Conservation (phyloP, 257 asterid genomes). For the Catharanthus roseus region DNA sequence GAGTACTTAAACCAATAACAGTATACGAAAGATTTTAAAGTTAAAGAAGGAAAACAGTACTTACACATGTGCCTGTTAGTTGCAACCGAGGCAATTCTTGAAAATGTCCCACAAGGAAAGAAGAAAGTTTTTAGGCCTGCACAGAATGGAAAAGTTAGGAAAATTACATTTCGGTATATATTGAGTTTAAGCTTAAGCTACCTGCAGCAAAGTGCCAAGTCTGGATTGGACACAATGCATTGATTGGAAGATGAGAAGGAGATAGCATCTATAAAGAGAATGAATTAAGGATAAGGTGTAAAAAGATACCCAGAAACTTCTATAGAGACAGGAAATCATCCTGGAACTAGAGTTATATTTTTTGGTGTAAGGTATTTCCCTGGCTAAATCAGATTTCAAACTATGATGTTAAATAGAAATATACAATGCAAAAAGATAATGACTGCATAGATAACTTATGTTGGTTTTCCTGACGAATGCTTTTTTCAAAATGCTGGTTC, state of each 20-base stretch:
- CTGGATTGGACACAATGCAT: too few relatives aligned
- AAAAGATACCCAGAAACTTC: neutral
- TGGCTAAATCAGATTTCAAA: too few relatives aligned
- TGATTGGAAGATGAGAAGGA: neutral
- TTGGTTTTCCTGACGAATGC: neutral
- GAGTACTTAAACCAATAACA: neutral
- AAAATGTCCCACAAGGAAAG: conserved; percentile 81
- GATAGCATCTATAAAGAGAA: neutral
- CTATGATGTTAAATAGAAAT: too few relatives aligned
- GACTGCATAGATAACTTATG: neutral
- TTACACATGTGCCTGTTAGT: conserved; percentile 62
- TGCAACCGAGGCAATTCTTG: conserved; percentile 72
- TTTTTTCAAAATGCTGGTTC: neutral
- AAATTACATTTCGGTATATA: neutral
- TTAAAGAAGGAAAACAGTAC: conserved; percentile 25
- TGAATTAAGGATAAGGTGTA: neutral
- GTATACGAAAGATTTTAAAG: neutral
- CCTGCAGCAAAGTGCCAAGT: neutral
- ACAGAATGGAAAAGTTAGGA: conserved; percentile 9
- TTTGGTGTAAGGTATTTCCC: neutral
- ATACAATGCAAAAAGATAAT: neutral
- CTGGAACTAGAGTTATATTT: neutral
- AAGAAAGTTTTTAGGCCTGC: conserved; percentile 72
- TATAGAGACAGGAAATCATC: neutral
- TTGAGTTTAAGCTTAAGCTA: neutral